Evolutionary conservation across 306 rosid species (phyloP), one percentile per base, ranked within the genome.

Genomic region (Dalbergia cultrata): DNA sequence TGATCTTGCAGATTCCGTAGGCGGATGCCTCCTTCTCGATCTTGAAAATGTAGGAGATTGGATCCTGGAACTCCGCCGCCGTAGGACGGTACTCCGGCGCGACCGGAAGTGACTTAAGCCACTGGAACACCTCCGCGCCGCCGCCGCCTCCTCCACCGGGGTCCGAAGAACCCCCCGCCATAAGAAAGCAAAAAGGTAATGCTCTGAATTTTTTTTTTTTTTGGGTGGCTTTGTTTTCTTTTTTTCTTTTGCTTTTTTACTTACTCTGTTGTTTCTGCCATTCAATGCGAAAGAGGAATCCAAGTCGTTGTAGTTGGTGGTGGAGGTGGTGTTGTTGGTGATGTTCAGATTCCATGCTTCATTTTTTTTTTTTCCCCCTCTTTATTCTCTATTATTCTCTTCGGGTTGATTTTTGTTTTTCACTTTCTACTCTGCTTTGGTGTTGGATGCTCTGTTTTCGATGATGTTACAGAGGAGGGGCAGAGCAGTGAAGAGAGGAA

Each of bases 1-100:
- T 89, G 85, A 96, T 96, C 90, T 96, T 96, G 85, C 99, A 96
- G 92, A 96, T 96, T 58, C 99, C 99, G 66, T 78, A 96, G 81
- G 84, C 82, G 12, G 98, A 96, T 4, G 99, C 99, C 71, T 96
- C 97, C 54, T 93, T 93, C 84, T 96, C 99, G 97, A 96, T 96
- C 92, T 96, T 96, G 82, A 90, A 96, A 88, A 96, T 96, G 97
- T 96, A 96, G 5, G 89, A 85, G 81, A 96, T 96, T 67, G 99
- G 99, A 93, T 96, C 99, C 84, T 92, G 94, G 73, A 96, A 96
- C 91, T 96, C 99, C 0, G 97, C 85, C 16, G 80, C 43, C 19
- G 80, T 89, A 0, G 99, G 99, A 7, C 90, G 81, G 81, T 93
- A 96, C 81, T 92, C 99, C 1, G 99, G 99, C 4, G 99, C 99